Conservation (phyloP, 1,284 basidiomycete genomes). For the Ustilago esculenta region DNA sequence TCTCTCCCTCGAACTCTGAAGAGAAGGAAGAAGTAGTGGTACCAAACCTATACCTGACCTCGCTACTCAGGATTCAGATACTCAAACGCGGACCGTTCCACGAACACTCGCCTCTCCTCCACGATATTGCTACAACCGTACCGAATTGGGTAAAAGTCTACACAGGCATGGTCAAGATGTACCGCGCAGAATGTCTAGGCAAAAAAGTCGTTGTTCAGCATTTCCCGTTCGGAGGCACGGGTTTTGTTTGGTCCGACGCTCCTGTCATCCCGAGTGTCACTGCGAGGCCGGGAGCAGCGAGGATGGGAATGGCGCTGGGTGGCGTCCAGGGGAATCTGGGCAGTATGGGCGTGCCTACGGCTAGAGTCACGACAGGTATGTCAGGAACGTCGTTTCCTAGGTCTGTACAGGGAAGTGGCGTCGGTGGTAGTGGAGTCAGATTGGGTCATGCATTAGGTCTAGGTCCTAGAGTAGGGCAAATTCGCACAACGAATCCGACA, state of each 20-base stretch:
- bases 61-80: constrained; percentile 73
- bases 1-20: not conserved
- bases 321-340: constrained; percentile 27
- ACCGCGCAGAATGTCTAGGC: constrained; percentile 90
- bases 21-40: constrained; percentile 1
- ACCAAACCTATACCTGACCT: constrained; percentile 67
- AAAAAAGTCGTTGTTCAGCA: constrained; percentile 98
- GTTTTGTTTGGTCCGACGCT: constrained; percentile 30
- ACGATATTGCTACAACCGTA: constrained; percentile 85
- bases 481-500: no score
- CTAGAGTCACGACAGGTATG: constrained; percentile 10
- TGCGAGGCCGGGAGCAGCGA: not conserved
- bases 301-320: constrained; percentile 24
- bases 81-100: constrained; percentile 57
- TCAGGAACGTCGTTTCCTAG: not conserved
- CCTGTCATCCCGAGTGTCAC: not conserved
- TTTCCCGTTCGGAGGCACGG: constrained; percentile 77
- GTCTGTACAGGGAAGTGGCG: not conserved
- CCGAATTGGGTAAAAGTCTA: constrained; percentile 89
- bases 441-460: constrained; percentile 11
- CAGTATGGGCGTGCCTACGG: constrained; percentile 39
- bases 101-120: constrained; percentile 75
- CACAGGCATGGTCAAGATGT: constrained; percentile 93
- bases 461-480: not conserved
- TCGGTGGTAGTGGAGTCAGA: not conserved